A percentile compares a stretch with the other conserved stretches of the same genome.
Conservation (phyloP, 345 rosid species). For the Salix arbutifolia region DNA sequence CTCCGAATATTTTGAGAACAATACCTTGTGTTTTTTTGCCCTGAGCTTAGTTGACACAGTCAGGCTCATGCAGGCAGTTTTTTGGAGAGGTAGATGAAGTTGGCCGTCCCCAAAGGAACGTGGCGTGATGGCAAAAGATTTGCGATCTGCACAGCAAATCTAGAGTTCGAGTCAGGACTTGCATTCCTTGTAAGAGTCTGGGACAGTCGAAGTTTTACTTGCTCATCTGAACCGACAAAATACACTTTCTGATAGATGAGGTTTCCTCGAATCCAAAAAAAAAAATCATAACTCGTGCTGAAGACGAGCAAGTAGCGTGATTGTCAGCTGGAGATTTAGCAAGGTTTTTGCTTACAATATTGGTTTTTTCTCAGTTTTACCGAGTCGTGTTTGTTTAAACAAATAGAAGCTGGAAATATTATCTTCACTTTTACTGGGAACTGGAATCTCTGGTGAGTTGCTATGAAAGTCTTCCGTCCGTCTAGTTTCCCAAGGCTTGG, state of each 20-base stretch:
- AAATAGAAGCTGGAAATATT: conserved; percentile 21
- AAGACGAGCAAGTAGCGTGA: conserved; percentile 34
- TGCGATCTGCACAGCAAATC: no score
- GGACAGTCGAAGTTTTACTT: no score
- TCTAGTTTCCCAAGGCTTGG: conserved; percentile 70
- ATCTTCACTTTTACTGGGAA: conserved; percentile 55
- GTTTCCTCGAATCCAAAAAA: no score
- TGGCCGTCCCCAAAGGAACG: rapidly evolving
- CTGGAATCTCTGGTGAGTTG: conserved; percentile 20
- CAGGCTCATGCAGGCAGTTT: conserved; percentile 75
- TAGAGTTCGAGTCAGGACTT: no score
- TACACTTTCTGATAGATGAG: no score
- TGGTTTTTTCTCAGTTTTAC: conserved; percentile 64
- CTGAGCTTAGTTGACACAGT: conserved; percentile 79
- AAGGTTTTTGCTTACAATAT: conserved; percentile 40
- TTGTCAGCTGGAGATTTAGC: conserved; percentile 46
- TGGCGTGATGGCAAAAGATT: rapidly evolving
- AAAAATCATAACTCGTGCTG: conserved; percentile 53
- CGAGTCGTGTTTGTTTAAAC: conserved; percentile 39
- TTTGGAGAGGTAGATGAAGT: conserved; percentile 46
- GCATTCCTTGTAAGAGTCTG: no score
- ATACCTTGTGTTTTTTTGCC: conserved; percentile 45
- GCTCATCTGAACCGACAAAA: no score
- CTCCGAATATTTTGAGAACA: conserved; percentile 27
- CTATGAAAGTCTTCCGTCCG: conserved; percentile 28